Percentiles rank a stretch among this genome's conserved stretches.
These are phyloP conservation scores for Leishmania guyanensis DNA, from an alignment of 208 protist genomes.

Conservation along the genomic window DNA sequence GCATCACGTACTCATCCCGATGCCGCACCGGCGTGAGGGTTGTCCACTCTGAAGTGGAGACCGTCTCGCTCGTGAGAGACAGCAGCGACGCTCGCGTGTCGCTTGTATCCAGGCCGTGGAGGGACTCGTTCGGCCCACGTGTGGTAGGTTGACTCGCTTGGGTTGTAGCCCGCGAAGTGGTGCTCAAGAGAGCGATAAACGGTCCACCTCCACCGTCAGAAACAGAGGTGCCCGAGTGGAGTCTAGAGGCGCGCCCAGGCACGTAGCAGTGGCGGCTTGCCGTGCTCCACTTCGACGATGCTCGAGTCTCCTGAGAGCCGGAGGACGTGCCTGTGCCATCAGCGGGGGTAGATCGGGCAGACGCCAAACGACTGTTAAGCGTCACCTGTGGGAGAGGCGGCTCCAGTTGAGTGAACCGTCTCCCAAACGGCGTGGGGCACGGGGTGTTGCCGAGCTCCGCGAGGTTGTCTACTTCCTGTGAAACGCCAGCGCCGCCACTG, in stretches of 20 bases:
- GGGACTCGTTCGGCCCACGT: neutral
- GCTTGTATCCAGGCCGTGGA: neutral
- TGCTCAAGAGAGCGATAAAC: no score
- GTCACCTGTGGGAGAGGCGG: neutral
- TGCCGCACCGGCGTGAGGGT: neutral
- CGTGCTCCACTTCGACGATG: neutral
- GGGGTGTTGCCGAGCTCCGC: neutral
- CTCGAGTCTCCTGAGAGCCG: neutral
- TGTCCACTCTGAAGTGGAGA: neutral
- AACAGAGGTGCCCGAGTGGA: neutral
- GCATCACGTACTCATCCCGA: neutral
- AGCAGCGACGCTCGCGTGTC: neutral
- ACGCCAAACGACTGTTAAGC: neutral
- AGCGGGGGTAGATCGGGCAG: neutral
- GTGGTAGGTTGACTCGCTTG: neutral
- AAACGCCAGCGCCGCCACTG: neutral
- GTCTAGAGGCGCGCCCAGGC: neutral
- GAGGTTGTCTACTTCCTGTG: neutral
- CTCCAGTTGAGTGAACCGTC: neutral
- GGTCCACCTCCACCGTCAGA: neutral
- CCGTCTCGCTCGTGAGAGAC: constrained; percentile 9
- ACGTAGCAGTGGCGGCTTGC: constrained; percentile 1
- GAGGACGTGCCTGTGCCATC: neutral
- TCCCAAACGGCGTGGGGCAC: neutral
- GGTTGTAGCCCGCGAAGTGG: neutral